Percentiles rank a stretch among this genome's conserved stretches.
Conservation (phyloP, 805 yeast genomes). For the Ogataea wickerhamii region DNA sequence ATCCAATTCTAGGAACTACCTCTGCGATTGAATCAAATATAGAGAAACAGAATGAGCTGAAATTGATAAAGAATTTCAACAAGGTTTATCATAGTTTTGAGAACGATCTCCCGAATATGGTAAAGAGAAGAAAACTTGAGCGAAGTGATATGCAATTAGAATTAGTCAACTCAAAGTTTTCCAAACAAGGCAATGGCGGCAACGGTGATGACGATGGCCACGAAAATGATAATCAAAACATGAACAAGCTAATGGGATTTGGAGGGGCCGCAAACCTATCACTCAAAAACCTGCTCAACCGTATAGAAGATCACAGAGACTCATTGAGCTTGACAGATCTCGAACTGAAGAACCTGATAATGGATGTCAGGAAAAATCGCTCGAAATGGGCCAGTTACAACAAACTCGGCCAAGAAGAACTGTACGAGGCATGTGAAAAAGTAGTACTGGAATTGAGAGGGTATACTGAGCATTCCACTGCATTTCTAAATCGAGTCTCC, state of each 20-base stretch:
- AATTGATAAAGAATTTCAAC: constrained; percentile 58
- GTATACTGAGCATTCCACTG: constrained; percentile 94
- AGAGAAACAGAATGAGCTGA: constrained; percentile 34
- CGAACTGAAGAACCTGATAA: constrained; percentile 77
- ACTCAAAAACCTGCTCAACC: constrained; percentile 71
- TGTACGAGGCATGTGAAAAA: constrained; percentile 95
- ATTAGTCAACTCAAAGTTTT: constrained; percentile 26
- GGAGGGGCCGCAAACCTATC: constrained; percentile 73
- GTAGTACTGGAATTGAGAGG: constrained; percentile 87
- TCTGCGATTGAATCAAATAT: constrained; percentile 42
- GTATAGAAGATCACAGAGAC: constrained; percentile 79
- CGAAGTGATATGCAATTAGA: constrained; percentile 72
- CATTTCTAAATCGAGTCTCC: constrained; percentile 92
- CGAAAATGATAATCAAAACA: constrained; percentile 24
- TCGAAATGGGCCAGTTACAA: constrained; percentile 98
- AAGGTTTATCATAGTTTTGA: constrained; percentile 75
- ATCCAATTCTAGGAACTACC: constrained; percentile 34
- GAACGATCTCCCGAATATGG: constrained; percentile 68
- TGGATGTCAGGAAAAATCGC: constrained; percentile 91
- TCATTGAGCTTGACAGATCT: constrained; percentile 69
- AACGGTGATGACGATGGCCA: constrained; percentile 12
- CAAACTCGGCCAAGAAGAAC: constrained; percentile 93
- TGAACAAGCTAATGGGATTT: constrained; percentile 29
- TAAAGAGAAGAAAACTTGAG: constrained; percentile 72
- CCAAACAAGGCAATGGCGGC: constrained; percentile 13